Conservation (phyloP, 129 eudicot genomes). For the Tagetes patula region DNA sequence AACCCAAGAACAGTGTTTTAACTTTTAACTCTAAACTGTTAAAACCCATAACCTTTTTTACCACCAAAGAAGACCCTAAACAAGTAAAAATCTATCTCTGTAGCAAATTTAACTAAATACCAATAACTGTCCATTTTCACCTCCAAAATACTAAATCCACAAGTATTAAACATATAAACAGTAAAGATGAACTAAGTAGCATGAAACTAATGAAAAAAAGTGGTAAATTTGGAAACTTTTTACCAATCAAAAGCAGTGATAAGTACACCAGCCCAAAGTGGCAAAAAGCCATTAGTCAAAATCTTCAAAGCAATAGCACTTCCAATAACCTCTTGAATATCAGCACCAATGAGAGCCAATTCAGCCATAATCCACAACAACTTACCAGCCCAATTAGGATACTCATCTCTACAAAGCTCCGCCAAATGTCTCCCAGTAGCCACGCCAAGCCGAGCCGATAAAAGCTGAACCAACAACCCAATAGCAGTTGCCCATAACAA, state of each 20-base stretch:
- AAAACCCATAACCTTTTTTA: too few relatives aligned
- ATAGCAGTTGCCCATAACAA: conserved; percentile 14
- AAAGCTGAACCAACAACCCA: conserved; percentile 7
- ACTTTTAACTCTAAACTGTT: not conserved
- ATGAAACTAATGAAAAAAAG: too few relatives aligned
- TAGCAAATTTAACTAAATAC: not conserved
- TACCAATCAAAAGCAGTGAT: conserved; percentile 14
- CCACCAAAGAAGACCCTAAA: too few relatives aligned
- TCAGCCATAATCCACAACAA: conserved; percentile 18
- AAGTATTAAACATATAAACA: too few relatives aligned
- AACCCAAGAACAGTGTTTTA: not conserved
- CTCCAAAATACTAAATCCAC: not conserved
- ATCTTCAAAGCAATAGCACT: conserved; percentile 16
- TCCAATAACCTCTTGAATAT: conserved; percentile 18
- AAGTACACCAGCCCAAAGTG: conserved; percentile 13
- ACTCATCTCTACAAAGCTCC: conserved; percentile 16
- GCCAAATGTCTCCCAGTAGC: conserved; percentile 13
- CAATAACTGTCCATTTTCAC: too few relatives aligned
- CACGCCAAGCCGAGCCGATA: conserved; percentile 13
- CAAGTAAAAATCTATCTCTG: not conserved
- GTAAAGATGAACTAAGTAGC: too few relatives aligned
- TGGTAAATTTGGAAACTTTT: too few relatives aligned
- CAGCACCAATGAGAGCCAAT: conserved; percentile 14
- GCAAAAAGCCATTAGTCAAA: conserved; percentile 11
- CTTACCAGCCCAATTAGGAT: conserved; percentile 17